Base-by-base conservation (phyloP, 208 protist genomes). In the Trypanosoma brucei region DNA sequence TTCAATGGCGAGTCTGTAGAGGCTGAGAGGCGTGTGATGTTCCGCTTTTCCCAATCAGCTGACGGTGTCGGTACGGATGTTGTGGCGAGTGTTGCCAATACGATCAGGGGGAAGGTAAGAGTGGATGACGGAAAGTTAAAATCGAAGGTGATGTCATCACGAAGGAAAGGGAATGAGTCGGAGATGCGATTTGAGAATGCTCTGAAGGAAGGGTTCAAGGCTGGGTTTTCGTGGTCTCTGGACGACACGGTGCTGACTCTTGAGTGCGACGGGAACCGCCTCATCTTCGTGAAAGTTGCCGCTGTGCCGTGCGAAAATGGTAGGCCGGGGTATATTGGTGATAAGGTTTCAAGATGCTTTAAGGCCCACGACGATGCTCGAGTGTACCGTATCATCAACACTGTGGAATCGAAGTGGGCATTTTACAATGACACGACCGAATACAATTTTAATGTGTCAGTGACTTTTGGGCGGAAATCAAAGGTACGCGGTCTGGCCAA, bases 391-490 rank as follows among this genome's bases (percentile, higher is more conserved):
- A 85, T 92, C 40, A 78, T 89, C 46, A 87, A 92, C 68, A 72
- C 81, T 9, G 62, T 69, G n/a, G 82, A 88, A 63, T 75, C 81
- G 52, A 80, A 73, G 46, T 92, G 85, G 85, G 81, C 82, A 14
- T 92, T 82, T 56, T 87, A 89, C 64, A 92, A 92, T 50, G 82
- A 92, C 64, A 87, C 85, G 8, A 75, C 53, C 22, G 63, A 81
- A 45, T 84, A 81, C 76, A 69, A 70, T 14, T 85, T 92, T 62
- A 65, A 62, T 37, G 73, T 92, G 3, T 62, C 59, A 31, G 81
- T 72, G 33, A 81, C 62, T 3, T 89, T 92, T 60, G 82, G 82
- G 4, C 38, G 72, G 13, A 75, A 78, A 40, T 92, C 82, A 6
- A 44, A 71, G 6, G 78, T 92, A 13, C 49, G 70, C 35, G 50